Percentiles rank a stretch among this genome's conserved stretches.
Conservation (phyloP, 768 basidiomycete species). For the Trametes cingulata region DNA sequence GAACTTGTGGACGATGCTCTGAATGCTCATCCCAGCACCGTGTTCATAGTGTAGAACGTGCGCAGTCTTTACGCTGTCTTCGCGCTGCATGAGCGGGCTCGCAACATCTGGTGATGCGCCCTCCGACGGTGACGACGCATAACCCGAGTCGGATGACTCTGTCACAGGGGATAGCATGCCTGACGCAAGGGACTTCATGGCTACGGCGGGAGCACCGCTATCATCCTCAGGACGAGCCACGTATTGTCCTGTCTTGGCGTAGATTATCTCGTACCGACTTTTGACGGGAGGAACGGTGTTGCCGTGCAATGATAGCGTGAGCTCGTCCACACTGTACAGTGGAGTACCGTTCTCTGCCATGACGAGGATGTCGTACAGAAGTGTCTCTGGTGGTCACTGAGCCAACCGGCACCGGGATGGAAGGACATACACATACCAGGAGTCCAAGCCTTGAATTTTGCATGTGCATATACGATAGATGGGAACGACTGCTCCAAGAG, state of each 20-base stretch:
- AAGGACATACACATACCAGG: slow-evolving; percentile 27
- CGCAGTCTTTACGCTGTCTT: too few relatives aligned
- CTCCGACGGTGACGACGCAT: background rate
- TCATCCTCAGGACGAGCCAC: background rate
- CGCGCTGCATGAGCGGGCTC: too few relatives aligned
- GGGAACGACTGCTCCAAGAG: slow-evolving; percentile 25
- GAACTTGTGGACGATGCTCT: slow-evolving; percentile 11
- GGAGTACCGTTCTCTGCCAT: slow-evolving; percentile 29
- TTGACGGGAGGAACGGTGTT: slow-evolving; percentile 14
- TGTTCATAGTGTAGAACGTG: slow-evolving; percentile 15
- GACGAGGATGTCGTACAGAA: slow-evolving; percentile 33
- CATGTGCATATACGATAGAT: slow-evolving; percentile 27
- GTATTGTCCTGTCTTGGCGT: slow-evolving; percentile 14
- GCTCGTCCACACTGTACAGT: slow-evolving; percentile 23
- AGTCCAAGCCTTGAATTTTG: slow-evolving; percentile 32
- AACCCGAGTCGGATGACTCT: background rate
- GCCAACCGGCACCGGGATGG: slow-evolving; percentile 10
- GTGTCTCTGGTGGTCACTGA: slow-evolving; percentile 24
- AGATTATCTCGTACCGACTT: slow-evolving; percentile 24
- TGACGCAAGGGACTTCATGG: too few relatives aligned
- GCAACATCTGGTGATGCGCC: too few relatives aligned
- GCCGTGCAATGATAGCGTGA: slow-evolving; percentile 22
- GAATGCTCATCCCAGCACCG: slow-evolving; percentile 25
- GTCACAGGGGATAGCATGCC: background rate
- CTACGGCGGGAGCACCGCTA: too few relatives aligned